Percentiles rank a stretch among this genome's conserved stretches.
These are phyloP conservation scores for Cercophora sp. DNA, from an alignment of 495 filamentous ascomycete species.

Conservation along the genomic window DNA sequence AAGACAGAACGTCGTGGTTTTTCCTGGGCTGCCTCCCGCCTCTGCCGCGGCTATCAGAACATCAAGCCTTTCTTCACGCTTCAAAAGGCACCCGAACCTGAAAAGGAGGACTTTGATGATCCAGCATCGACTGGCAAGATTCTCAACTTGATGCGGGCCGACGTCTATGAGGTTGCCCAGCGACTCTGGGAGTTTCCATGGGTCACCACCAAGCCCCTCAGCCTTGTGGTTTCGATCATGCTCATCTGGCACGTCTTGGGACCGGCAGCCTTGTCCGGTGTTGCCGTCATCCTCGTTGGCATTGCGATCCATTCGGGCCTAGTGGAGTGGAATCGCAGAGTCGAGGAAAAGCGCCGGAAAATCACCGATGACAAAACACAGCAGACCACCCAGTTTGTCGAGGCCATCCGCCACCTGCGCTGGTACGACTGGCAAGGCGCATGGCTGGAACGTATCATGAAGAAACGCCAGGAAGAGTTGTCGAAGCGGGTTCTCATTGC, in stretches of 20 bases:
- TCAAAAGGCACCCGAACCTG: background rate
- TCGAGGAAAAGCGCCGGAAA: conserved; percentile 60
- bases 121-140: conserved; percentile 80
- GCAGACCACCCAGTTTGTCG: conserved; percentile 73
- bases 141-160: conserved; percentile 70
- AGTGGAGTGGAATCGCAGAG: conserved; percentile 55
- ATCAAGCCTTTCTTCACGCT: background rate
- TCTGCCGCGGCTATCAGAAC: conserved; percentile 9
- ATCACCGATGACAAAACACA: conserved; percentile 71
- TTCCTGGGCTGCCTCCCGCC: conserved; percentile 9
- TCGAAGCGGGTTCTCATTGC: conserved; percentile 60
- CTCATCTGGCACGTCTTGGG: conserved; percentile 74
- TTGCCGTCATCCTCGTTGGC: conserved; percentile 59
- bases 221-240: conserved; percentile 60
- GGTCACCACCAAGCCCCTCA: conserved; percentile 66
- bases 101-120: conserved; percentile 34
- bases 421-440: conserved; percentile 85
- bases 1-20: conserved; percentile 11
- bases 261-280: conserved; percentile 70
- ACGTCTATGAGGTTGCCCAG: conserved; percentile 81
- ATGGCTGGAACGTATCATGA: conserved; percentile 72
- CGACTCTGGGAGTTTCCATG: conserved; percentile 72
- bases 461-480: conserved; percentile 63
- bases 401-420: conserved; percentile 76
- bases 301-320: conserved; percentile 62